These are phyloP conservation scores for Russula abietina DNA, from an alignment of 768 basidiomycete species.

Conservation along the genomic window DNA sequence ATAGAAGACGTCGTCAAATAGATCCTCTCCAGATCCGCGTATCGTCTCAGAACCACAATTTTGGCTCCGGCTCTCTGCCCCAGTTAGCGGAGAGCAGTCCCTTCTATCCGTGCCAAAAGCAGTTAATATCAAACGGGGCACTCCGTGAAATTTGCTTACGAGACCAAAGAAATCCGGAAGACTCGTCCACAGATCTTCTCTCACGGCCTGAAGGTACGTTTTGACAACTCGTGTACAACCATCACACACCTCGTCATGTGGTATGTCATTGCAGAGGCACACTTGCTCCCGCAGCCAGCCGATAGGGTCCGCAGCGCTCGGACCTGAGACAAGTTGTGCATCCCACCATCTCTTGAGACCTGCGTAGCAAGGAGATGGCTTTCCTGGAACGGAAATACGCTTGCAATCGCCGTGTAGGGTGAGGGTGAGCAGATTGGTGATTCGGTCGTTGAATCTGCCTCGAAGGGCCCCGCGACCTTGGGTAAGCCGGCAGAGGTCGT, in stretches of 20 bases:
- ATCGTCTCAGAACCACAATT: conserved; percentile 18
- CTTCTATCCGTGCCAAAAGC: conserved; percentile 10
- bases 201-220: conserved; percentile 13
- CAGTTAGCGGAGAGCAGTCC: conserved; percentile 8
- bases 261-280: conserved; percentile 14
- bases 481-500: conserved; percentile 20
- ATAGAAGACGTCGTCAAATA: background rate
- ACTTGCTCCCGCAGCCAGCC: conserved; percentile 17
- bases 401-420: conserved; percentile 81
- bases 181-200: conserved; percentile 18
- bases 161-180: conserved; percentile 21
- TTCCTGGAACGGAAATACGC: conserved; percentile 64
- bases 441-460: conserved; percentile 16
- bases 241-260: conserved; percentile 18
- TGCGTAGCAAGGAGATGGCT: conserved; percentile 7
- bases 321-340: conserved; percentile 14
- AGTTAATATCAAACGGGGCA: background rate
- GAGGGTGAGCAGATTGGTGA: conserved; percentile 72
- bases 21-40: background rate
- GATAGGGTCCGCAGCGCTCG: conserved; percentile 16
- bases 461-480: conserved; percentile 18
- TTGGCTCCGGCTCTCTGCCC: conserved; percentile 21
- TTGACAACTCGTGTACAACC: conserved; percentile 13
- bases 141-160: background rate
- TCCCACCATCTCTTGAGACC: conserved; percentile 21